These are phyloP conservation scores for Ophiognomonia clavigignenti-juglandacearum DNA, from an alignment of 2,329 filamentous ascomycete genomes.

Conservation along the genomic window DNA sequence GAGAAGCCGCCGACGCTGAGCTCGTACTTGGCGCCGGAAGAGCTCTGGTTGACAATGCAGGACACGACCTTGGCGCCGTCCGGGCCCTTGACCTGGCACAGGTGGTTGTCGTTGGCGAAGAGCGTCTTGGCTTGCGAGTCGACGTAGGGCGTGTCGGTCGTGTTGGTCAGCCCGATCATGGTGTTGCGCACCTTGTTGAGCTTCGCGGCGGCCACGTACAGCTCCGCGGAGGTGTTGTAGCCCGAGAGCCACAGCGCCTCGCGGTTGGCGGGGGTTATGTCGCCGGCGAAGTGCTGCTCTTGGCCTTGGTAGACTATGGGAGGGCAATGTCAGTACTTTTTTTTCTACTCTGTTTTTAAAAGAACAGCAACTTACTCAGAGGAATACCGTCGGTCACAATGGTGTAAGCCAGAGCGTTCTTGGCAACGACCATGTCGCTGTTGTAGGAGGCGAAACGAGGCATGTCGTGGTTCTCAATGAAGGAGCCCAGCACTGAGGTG, in stretches of 20 bases:
- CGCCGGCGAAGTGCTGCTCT: slow-evolving; percentile 49
- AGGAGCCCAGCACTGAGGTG: slow-evolving; percentile 41
- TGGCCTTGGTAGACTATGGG: slow-evolving; percentile 54
- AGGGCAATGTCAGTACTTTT: background rate
- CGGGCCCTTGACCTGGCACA: slow-evolving; percentile 39
- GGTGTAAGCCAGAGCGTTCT: slow-evolving; percentile 58
- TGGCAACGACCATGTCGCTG: slow-evolving; percentile 48
- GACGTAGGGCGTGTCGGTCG: slow-evolving; percentile 31
- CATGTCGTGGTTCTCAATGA: slow-evolving; percentile 57
- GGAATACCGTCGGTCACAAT: slow-evolving; percentile 54
- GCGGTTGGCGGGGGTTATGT: slow-evolving; percentile 37
- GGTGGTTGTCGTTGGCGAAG: slow-evolving; percentile 33
- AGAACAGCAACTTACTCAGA: slow-evolving; percentile 19
- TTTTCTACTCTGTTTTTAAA: background rate
- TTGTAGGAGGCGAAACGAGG: slow-evolving; percentile 48
- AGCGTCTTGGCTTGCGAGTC: slow-evolving; percentile 30
- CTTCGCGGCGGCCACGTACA: slow-evolving; percentile 40
- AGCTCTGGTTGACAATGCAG: slow-evolving; percentile 36
- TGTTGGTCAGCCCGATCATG: slow-evolving; percentile 37
- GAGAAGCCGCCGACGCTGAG: slow-evolving; percentile 24
- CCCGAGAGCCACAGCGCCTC: slow-evolving; percentile 45
- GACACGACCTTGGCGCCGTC: slow-evolving; percentile 30
- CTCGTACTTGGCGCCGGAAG: slow-evolving; percentile 21
- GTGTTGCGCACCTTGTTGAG: slow-evolving; percentile 48
- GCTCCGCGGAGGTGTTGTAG: slow-evolving; percentile 35